Percentiles rank a stretch among this genome's conserved stretches.
These are phyloP conservation scores for Cercospora zeina DNA, from an alignment of 2,329 filamentous ascomycete genomes.

Conservation along the genomic window DNA sequence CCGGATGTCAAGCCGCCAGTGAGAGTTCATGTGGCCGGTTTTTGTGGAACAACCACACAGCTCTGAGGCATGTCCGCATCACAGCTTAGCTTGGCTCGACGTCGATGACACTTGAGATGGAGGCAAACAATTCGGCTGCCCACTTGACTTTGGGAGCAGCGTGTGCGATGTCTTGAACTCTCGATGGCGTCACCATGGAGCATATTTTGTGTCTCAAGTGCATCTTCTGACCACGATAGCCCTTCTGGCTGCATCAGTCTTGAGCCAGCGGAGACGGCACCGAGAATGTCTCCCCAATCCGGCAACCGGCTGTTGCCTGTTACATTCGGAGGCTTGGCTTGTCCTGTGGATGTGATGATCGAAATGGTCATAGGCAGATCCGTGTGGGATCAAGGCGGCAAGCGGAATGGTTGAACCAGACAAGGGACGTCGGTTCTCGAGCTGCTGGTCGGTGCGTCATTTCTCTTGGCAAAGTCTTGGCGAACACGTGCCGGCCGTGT, in stretches of 20 bases:
- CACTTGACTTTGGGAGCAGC: too few species aligned
- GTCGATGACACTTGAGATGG: neutral
- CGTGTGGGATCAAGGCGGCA: neutral
- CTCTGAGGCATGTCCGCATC: neutral
- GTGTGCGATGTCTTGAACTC: neutral
- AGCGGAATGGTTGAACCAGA: too few species aligned
- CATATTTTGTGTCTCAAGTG: slow-evolving; percentile 1
- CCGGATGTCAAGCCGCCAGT: neutral
- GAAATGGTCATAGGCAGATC: neutral
- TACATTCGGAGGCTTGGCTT: neutral
- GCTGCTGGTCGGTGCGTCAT: slow-evolving; percentile 1
- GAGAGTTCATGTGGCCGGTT: neutral
- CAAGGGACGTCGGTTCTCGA: too few species aligned
- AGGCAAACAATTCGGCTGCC: too few species aligned
- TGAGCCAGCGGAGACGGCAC: neutral
- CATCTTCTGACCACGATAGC: neutral
- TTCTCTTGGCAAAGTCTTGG: neutral
- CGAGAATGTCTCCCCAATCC: neutral
- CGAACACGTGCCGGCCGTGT: neutral
- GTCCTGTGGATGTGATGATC: neutral
- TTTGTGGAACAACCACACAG: neutral
- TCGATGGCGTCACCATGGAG: neutral
- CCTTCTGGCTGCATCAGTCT: neutral
- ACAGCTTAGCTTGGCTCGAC: neutral
- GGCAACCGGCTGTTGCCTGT: neutral